These are phyloP conservation scores for Pseudogymnoascus sp. DNA, from an alignment of 2,329 filamentous ascomycete species.

Conservation along the genomic window DNA sequence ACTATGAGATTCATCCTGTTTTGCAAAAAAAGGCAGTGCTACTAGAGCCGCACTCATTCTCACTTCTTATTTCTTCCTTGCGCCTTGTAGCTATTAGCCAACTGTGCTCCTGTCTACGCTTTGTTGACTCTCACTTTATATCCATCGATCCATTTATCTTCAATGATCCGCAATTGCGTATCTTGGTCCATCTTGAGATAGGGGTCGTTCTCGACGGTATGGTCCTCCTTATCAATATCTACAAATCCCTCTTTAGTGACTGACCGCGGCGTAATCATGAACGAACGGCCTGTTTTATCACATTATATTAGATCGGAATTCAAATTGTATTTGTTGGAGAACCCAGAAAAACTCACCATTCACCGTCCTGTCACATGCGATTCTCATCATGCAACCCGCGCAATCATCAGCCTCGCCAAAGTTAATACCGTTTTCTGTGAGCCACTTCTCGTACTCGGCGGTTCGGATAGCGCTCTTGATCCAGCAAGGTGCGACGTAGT, in stretches of 20 bases:
- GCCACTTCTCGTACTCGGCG: constrained; percentile 35
- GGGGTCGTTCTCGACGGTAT: constrained; percentile 29
- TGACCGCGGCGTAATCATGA: constrained; percentile 34
- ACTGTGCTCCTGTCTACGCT: constrained; percentile 16
- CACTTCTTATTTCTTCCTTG: constrained; percentile 8
- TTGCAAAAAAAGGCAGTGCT: no score
- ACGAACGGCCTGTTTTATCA: constrained; percentile 27
- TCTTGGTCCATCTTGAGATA: constrained; percentile 34
- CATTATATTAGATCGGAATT: constrained; percentile 15
- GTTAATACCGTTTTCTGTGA: constrained; percentile 33
- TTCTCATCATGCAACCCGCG: constrained; percentile 29
- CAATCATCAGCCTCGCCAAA: constrained; percentile 28
- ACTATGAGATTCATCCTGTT: no score
- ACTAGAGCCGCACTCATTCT: no score
- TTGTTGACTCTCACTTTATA: constrained; percentile 31
- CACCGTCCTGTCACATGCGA: constrained; percentile 28
- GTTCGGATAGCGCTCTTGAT: constrained; percentile 26
- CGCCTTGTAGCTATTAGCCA: not conserved
- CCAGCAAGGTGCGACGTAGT: constrained; percentile 39
- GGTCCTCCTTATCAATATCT: constrained; percentile 34
- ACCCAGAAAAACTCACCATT: constrained; percentile 22
- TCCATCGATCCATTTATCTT: constrained; percentile 34
- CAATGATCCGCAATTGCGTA: constrained; percentile 34
- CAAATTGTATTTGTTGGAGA: no score
- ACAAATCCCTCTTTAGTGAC: constrained; percentile 34